Evolutionary conservation across 1,284 basidiomycete species (phyloP).

Genomic region (Coniferiporia sulphurascens): DNA sequence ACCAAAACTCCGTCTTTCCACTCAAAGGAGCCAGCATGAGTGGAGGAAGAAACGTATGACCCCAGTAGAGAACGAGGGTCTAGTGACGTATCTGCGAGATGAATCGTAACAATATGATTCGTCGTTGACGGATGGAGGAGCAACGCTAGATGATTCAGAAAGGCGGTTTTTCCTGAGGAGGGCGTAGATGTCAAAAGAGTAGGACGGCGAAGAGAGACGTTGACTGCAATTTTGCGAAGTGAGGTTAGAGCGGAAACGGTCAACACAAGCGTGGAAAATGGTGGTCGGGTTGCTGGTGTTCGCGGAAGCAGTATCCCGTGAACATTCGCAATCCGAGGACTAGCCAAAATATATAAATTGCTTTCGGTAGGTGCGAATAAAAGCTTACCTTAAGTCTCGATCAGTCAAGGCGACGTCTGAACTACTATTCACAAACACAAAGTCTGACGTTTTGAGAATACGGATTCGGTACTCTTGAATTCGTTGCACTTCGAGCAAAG

Average conservation of each 20-base stretch:
- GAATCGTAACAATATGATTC: slow-evolving; percentile 75
- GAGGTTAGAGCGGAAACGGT: slow-evolving; percentile 61
- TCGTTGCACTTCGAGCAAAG: slow-evolving; percentile 60
- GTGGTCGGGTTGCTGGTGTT: slow-evolving; percentile 24
- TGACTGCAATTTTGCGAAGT: slow-evolving; percentile 61
- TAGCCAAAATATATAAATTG: slow-evolving; percentile 30
- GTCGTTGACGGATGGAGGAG: slow-evolving; percentile 51
- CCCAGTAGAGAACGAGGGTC: slow-evolving; percentile 94
- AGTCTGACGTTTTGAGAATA: slow-evolving; percentile 35
- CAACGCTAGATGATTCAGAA: slow-evolving; percentile 74
- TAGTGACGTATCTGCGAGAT: slow-evolving; percentile 91
- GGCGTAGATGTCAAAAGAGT: slow-evolving; percentile 84
- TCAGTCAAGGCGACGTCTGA: slow-evolving; percentile 29
- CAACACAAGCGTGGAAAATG: slow-evolving; percentile 47
- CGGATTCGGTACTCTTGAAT: slow-evolving; percentile 49
- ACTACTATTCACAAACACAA: slow-evolving; percentile 20
- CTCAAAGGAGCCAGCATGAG: slow-evolving; percentile 85
- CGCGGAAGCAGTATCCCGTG: slow-evolving; percentile 62
- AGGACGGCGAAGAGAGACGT: slow-evolving; percentile 68
- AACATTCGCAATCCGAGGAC: slow-evolving; percentile 51
- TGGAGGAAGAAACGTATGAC: slow-evolving; percentile 88
- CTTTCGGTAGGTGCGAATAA: slow-evolving; percentile 21
- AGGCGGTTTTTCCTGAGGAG: slow-evolving; percentile 86
- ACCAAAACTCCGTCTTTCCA: slow-evolving; percentile 96
- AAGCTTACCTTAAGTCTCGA: slow-evolving; percentile 49